Evolutionary conservation across 352 stramenopile species (phyloP).

Genomic region (Globisporangium orthogonon): DNA sequence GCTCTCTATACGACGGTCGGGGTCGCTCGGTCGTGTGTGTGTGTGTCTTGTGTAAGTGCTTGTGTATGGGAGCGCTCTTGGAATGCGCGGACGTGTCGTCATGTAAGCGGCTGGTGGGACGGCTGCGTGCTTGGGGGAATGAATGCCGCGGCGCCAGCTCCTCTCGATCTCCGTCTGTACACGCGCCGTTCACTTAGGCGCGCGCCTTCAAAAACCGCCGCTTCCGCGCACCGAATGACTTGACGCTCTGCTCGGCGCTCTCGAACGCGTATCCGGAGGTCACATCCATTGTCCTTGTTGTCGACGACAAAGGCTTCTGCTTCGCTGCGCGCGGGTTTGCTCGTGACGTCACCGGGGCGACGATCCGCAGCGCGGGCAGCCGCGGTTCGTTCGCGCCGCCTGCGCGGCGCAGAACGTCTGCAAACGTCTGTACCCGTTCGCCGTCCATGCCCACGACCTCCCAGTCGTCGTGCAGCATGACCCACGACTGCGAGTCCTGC

Average conservation of each 20-base stretch:
- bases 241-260: constrained; percentile 23
- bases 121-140: not conserved
- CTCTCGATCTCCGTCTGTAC: constrained; percentile 2
- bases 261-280: not conserved
- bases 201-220: constrained; percentile 31
- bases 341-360: not conserved
- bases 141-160: not conserved
- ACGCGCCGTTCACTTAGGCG: not conserved
- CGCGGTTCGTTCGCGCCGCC: constrained; percentile 9
- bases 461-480: constrained; percentile 53
- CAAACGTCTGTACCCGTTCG: constrained; percentile 46
- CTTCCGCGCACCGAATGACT: constrained; percentile 61
- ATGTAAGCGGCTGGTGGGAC: not conserved
- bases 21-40: not conserved
- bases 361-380: not conserved
- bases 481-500: constrained; percentile 33
- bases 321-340: not conserved
- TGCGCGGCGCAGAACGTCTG: constrained; percentile 32
- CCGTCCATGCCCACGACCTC: constrained; percentile 44
- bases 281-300: not conserved
- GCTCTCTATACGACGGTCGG: too few species aligned
- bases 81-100: too few species aligned
- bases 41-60: not conserved
- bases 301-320: not conserved
- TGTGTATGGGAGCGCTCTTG: constrained; percentile 1